Conservation (phyloP, 23 red algal species). For the Gracilaria caudata region DNA sequence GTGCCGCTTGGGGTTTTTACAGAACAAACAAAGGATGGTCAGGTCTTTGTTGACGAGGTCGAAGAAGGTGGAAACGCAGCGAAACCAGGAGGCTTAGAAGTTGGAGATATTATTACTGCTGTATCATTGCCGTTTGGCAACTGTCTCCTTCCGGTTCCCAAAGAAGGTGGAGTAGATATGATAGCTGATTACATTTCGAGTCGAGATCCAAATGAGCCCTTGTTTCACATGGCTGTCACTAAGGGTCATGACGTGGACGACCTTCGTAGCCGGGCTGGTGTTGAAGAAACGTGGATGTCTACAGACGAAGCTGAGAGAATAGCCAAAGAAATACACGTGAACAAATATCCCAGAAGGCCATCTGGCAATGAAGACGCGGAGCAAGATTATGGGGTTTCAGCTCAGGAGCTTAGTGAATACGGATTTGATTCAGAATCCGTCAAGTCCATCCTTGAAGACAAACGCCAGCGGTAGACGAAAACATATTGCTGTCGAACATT, state of each 20-base stretch:
- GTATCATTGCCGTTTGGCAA: slow-evolving; percentile 60
- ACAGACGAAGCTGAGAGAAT: not conserved
- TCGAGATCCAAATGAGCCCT: slow-evolving; percentile 28
- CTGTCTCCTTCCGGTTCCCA: slow-evolving; percentile 39
- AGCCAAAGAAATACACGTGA: not conserved
- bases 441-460: not conserved
- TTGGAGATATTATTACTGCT: slow-evolving; percentile 46
- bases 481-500: slow-evolving; percentile 2
- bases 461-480: not conserved
- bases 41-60: slow-evolving; percentile 60
- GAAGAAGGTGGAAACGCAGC: slow-evolving; percentile 45
- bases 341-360: not conserved
- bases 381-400: not conserved
- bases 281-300: not conserved
- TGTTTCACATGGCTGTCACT: slow-evolving; percentile 34
- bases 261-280: not conserved
- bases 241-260: not conserved
- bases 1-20: slow-evolving; percentile 39
- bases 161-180: slow-evolving; percentile 25
- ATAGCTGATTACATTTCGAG: slow-evolving; percentile 25
- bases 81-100: slow-evolving; percentile 20
- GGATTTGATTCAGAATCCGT: slow-evolving; percentile 25
- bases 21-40: slow-evolving; percentile 9
- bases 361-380: not conserved
- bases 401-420: not conserved